phyloP scores from a whole-genome alignment of 225 moss, liverwort and hornwort genomes.

The Lunularia cruciata region DNA sequence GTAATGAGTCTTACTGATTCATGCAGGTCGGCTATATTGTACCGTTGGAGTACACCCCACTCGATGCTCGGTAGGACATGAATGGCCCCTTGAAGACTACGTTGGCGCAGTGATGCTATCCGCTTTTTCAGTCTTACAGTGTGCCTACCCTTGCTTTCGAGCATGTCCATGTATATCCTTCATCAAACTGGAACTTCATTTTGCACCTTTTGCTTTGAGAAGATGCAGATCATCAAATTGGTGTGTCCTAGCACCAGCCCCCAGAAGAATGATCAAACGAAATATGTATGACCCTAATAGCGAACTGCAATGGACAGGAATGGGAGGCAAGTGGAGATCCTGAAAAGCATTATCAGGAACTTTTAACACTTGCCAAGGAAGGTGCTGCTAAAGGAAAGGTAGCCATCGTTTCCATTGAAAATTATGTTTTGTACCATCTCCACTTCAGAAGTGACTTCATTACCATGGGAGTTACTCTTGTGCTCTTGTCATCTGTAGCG shows the following conservation, averaged over 20 bases:
- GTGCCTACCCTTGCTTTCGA: background rate
- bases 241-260: too few relatives aligned
- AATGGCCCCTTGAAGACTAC: too few relatives aligned
- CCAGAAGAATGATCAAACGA: too few relatives aligned
- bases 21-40: slow-evolving; percentile 82
- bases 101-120: too few relatives aligned
- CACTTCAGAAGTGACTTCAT: too few relatives aligned
- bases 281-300: too few relatives aligned
- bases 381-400: slow-evolving; percentile 90
- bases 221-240: too few relatives aligned
- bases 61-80: slow-evolving; percentile 74
- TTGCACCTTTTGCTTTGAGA: too few relatives aligned
- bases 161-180: too few relatives aligned
- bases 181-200: too few relatives aligned
- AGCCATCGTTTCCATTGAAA: background rate
- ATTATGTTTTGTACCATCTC: too few relatives aligned
- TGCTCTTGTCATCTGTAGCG: background rate
- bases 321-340: slow-evolving; percentile 79
- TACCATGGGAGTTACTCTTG: background rate
- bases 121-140: background rate
- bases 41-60: slow-evolving; percentile 98
- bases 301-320: slow-evolving; percentile 47
- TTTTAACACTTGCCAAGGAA: slow-evolving; percentile 71
- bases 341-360: slow-evolving; percentile 77
- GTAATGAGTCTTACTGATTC: slow-evolving; percentile 6